Base-by-base conservation (phyloP, 192 early-diverging fungal species). In the Backusella sp. region DNA sequence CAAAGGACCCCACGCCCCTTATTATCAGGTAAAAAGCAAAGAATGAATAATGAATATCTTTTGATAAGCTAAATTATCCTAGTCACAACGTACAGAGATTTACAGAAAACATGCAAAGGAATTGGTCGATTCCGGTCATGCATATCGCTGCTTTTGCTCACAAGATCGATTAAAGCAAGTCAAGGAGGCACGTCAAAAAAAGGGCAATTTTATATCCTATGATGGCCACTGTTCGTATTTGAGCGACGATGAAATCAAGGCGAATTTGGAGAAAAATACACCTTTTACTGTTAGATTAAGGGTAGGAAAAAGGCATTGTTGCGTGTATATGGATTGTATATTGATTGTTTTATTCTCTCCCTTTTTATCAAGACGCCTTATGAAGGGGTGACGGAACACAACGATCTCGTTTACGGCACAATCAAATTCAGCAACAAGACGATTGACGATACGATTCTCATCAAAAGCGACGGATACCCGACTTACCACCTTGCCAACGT, bases 401-500 rank as follows among this genome's bases (percentile, higher is more conserved):
- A 87, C 34, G 97, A 98, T 68, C 73, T 90, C 37, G 92, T 97
- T 5, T 90, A 96, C 74, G 94, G 94, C 19, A 75, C 80, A 8
- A 84, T 97, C 72, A 82, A 88, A 37, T 92, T 98, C 62, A 81
- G 83, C n/a, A 90, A 94, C 69, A 87, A 86, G 42, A 86, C 86
- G 7, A 85, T 98, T 28, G 97, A 98, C 68, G 97, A 98, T 84
- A 87, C 90, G 9, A 91, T 98, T 65, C 74, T 98, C 14, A 83
- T 98, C 59, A 98, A 98, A 77, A 94, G 94, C 74, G 96, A 97
- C 77, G 97, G 97, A 3, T 87, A 88, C 70, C 94, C 97, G 6
- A 98, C 97, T 0, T 98, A 98, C 78, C 97, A 98, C 75, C 85
- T 98, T 42, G 97, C 97, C 0, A 96, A 96, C 76, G 97, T 98